These are phyloP conservation scores for Garcia nutans DNA, from an alignment of 345 rosid genomes.

Conservation along the genomic window DNA sequence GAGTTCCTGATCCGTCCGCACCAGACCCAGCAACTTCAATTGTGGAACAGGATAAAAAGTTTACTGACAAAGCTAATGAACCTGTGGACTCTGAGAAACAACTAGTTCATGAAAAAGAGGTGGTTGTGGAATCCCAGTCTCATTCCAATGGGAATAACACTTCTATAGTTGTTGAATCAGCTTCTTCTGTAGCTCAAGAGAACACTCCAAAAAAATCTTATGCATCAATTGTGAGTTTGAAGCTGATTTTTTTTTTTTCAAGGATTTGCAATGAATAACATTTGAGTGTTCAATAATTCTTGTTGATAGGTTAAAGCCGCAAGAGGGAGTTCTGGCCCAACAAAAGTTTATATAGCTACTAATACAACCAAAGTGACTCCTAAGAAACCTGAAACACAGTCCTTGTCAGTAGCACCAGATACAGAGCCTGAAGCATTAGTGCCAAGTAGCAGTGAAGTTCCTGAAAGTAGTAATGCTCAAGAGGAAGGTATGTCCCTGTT, in stretches of 20 bases:
- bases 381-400: constrained; percentile 19
- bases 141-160: constrained; percentile 10
- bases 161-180: constrained; percentile 21
- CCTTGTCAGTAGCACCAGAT: constrained; percentile 11
- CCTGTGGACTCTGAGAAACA: constrained; percentile 9
- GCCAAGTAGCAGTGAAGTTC: constrained; percentile 23
- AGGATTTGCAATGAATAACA: constrained; percentile 1
- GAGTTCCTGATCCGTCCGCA: constrained; percentile 12
- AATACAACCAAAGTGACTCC: constrained; percentile 10
- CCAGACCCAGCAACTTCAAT: constrained; percentile 9
- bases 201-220: constrained; percentile 32
- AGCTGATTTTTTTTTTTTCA: background rate
- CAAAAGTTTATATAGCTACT: constrained; percentile 22
- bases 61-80: constrained; percentile 11
- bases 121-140: constrained; percentile 18
- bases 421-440: constrained; percentile 20
- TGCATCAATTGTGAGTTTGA: constrained; percentile 35
- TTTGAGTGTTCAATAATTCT: background rate
- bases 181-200: constrained; percentile 14
- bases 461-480: constrained; percentile 10
- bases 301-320: constrained; percentile 26
- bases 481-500: constrained; percentile 23
- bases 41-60: constrained; percentile 14
- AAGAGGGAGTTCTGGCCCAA: constrained; percentile 17
- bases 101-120: constrained; percentile 15